Evolutionary conservation across 441 rosid species (phyloP).

Genomic region (Eruca vesicaria): DNA sequence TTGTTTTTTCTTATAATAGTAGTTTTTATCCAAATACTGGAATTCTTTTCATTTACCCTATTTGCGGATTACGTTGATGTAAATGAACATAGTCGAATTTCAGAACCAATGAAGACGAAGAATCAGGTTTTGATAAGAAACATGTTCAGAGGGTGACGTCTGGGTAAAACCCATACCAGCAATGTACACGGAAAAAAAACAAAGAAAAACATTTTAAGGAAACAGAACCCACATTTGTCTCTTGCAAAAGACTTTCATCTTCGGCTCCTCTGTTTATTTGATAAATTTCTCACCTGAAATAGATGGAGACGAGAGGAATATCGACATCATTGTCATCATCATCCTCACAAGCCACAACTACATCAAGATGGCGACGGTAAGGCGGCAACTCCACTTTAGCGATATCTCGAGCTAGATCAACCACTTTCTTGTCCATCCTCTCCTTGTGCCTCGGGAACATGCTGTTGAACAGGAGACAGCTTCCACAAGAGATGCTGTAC

Average conservation of each 20-base stretch:
- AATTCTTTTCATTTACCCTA: neutral
- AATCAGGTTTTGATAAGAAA: neutral
- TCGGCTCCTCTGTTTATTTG: neutral
- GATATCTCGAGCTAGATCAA: constrained; percentile 79
- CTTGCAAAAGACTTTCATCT: neutral
- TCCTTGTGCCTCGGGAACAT: constrained; percentile 81
- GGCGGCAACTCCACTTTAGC: constrained; percentile 81
- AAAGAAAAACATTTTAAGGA: neutral
- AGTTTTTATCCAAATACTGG: too few relatives aligned
- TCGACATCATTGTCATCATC: constrained; percentile 89
- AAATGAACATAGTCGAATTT: neutral
- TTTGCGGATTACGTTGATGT: neutral
- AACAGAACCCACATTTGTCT: neutral
- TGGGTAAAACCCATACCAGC: neutral
- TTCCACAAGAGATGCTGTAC: constrained; percentile 86
- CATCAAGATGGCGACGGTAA: constrained; percentile 65
- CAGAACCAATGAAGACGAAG: neutral
- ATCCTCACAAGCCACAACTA: constrained; percentile 89
- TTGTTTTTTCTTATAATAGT: too few relatives aligned
- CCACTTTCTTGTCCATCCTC: constrained; percentile 84
- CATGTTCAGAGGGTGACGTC: neutral
- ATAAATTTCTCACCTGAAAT: constrained; percentile 48
- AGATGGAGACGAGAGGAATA: constrained; percentile 77
- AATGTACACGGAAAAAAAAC: neutral
- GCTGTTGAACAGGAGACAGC: constrained; percentile 73